Evolutionary conservation across 495 filamentous ascomycete species (phyloP).

Genomic region (Neurospora cerealis): DNA sequence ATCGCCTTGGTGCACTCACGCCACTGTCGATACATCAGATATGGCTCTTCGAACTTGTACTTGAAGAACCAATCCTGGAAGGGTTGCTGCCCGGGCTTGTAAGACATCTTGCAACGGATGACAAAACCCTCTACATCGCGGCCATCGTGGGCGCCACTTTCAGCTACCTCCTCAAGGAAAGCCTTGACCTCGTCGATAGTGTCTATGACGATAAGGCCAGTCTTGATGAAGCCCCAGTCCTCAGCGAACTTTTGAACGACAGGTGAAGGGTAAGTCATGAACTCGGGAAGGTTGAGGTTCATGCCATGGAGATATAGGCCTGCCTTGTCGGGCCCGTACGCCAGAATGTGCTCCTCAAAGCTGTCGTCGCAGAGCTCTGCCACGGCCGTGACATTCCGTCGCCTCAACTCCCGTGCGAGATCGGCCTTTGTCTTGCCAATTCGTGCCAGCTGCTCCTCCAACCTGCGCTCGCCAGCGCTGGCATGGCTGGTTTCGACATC

Average conservation of each 20-base stretch:
- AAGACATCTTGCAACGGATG: slow-evolving; percentile 67
- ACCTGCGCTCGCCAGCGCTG: slow-evolving; percentile 70
- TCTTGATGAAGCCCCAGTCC: slow-evolving; percentile 88
- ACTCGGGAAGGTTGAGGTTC: slow-evolving; percentile 85
- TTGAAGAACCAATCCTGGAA: slow-evolving; percentile 98
- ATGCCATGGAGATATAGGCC: slow-evolving; percentile 94
- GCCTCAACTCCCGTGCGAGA: slow-evolving; percentile 61
- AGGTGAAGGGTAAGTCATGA: slow-evolving; percentile 68
- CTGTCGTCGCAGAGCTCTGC: slow-evolving; percentile 93
- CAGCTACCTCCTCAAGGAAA: slow-evolving; percentile 74
- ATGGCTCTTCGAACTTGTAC: slow-evolving; percentile 98
- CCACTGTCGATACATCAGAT: slow-evolving; percentile 97
- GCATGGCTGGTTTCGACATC: slow-evolving; percentile 73
- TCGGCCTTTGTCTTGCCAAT: slow-evolving; percentile 69
- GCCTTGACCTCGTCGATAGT: slow-evolving; percentile 59
- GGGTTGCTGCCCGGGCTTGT: slow-evolving; percentile 19
- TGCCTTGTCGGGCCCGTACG: slow-evolving; percentile 72
- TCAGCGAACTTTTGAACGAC: slow-evolving; percentile 84
- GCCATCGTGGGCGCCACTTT: slow-evolving; percentile 77
- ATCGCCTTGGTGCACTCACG: slow-evolving; percentile 90
- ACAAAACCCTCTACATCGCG: slow-evolving; percentile 96
- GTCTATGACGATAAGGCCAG: slow-evolving; percentile 68
- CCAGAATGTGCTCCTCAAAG: slow-evolving; percentile 95
- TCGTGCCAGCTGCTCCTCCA: slow-evolving; percentile 64
- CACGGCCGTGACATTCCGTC: slow-evolving; percentile 82